These are phyloP conservation scores for Kuraishia hungarica DNA, from an alignment of 805 yeast genomes.

Conservation along the genomic window DNA sequence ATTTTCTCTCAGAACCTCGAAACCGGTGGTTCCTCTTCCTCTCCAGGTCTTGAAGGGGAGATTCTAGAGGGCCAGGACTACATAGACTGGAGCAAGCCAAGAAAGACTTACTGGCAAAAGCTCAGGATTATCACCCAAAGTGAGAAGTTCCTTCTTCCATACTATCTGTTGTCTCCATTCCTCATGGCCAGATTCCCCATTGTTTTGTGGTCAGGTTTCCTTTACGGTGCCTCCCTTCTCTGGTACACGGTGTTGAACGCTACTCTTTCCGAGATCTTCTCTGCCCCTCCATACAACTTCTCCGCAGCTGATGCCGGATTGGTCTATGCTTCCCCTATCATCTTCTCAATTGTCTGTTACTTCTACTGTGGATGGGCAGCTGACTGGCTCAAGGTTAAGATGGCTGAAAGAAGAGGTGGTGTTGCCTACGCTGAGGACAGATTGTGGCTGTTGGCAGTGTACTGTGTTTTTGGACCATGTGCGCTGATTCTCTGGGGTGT, in stretches of 20 bases:
- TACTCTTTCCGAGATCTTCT: conserved; percentile 34
- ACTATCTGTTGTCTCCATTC: conserved; percentile 27
- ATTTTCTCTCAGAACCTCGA: background rate
- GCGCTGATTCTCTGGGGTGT: conserved; percentile 57
- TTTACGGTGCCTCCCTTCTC: conserved; percentile 40
- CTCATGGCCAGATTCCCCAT: conserved; percentile 38
- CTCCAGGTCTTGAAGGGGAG: background rate
- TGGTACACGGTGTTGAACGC: conserved; percentile 43
- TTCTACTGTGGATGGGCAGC: conserved; percentile 39
- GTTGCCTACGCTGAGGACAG: conserved; percentile 49
- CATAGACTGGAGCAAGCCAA: background rate
- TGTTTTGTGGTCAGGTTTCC: conserved; percentile 50
- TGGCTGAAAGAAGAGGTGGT: conserved; percentile 44
- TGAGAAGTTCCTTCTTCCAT: conserved; percentile 20
- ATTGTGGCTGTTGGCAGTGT: conserved; percentile 42
- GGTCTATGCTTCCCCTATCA: conserved; percentile 43
- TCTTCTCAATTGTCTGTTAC: conserved; percentile 35
- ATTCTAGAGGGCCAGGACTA: background rate
- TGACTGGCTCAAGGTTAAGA: conserved; percentile 38
- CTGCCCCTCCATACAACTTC: conserved; percentile 43
- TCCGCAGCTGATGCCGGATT: conserved; percentile 37
- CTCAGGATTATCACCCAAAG: conserved; percentile 30
- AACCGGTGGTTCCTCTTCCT: background rate
- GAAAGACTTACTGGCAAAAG: conserved; percentile 15
- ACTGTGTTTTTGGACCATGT: conserved; percentile 41